A percentile compares a stretch with the other conserved stretches of the same genome.
Conservation (phyloP, 2,329 filamentous ascomycete genomes). For the Apiospora malaysiana region DNA sequence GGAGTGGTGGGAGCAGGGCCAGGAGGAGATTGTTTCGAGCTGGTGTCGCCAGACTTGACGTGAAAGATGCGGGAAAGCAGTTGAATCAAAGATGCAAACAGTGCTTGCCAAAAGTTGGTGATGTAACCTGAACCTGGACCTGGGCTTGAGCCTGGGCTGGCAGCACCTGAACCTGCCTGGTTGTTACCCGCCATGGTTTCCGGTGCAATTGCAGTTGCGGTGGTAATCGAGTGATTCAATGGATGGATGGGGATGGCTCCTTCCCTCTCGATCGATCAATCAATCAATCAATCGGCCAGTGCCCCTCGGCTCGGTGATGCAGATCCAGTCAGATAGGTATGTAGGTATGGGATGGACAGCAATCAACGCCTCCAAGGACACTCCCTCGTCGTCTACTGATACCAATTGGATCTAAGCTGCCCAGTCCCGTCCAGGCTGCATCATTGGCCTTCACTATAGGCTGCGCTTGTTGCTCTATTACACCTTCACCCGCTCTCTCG, state of each 20-base stretch:
- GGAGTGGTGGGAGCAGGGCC: background rate
- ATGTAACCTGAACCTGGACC: constrained; percentile 37
- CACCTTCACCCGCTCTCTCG: background rate
- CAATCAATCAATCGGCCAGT: background rate
- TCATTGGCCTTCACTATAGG: background rate
- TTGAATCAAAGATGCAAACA: constrained; percentile 37
- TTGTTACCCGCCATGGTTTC: constrained; percentile 19
- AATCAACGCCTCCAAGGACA: background rate
- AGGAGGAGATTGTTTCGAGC: constrained; percentile 23
- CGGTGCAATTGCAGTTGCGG: too few species aligned
- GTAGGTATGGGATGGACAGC: background rate
- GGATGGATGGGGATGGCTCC: background rate
- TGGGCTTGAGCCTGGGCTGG: background rate
- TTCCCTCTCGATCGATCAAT: background rate
- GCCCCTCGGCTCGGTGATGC: constrained; percentile 4
- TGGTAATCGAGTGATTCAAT: background rate
- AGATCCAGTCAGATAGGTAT: background rate
- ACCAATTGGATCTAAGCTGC: background rate
- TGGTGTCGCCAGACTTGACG: constrained; percentile 27
- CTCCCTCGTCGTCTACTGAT: background rate
- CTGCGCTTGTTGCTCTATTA: constrained; percentile 4
- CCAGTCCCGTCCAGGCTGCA: background rate
- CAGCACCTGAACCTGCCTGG: background rate
- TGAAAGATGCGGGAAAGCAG: constrained; percentile 37
- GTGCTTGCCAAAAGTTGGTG: constrained; percentile 39